Evolutionary conservation across 306 rosid genomes (phyloP), one percentile per base, ranked within the genome.

Genomic region (Quercus alba): DNA sequence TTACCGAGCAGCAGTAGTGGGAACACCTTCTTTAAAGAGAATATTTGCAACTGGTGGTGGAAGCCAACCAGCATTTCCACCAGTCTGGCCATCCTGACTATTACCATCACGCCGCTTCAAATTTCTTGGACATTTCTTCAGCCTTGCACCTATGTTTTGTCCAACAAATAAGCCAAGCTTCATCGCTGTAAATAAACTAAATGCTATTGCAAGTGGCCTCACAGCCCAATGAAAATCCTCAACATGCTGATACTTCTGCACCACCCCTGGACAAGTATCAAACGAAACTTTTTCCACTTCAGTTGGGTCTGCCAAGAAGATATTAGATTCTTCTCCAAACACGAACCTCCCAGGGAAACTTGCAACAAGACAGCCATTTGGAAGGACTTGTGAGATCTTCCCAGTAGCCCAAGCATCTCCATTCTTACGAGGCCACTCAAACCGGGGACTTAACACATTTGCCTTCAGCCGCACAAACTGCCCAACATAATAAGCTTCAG

Each of bases 221-320:
- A 95, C 87, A 2, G 92, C 88, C 99, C 97, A 91, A 63, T 93
- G 98, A 78, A 91, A 90, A 86, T 95, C 94, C 88, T 95, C 98
- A 0, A 95, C 61, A 79, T 95, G 99, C 76, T 93, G 93, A 84
- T 87, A 95, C 84, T 93, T 94, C 71, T 86, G 89, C 63, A 93
- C 81, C 67, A 94, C 23, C 41, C 98, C 91, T 1, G 91, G 87
- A 79, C 97, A 91, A 5, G 93, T 83, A 68, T 54, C 74, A 28
- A 95, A 91, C 59, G 84, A 84, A 35, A 93, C 92, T 15, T 78
- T 84, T 88, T 91, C 98, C 46, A 95, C 94, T 76, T 93, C 98
- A 8, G 97, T 90, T 3, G 99, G 98, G 80, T 95, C 96, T n/a
- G 99, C 97, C 84, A 93, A 76, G 76, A 84, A 86, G 30, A 90